A percentile compares a stretch with the other conserved stretches of the same genome.
Evolutionary conservation across 495 filamentous ascomycete genomes (phyloP).

Genomic region (Penicillium robsamsonii): DNA sequence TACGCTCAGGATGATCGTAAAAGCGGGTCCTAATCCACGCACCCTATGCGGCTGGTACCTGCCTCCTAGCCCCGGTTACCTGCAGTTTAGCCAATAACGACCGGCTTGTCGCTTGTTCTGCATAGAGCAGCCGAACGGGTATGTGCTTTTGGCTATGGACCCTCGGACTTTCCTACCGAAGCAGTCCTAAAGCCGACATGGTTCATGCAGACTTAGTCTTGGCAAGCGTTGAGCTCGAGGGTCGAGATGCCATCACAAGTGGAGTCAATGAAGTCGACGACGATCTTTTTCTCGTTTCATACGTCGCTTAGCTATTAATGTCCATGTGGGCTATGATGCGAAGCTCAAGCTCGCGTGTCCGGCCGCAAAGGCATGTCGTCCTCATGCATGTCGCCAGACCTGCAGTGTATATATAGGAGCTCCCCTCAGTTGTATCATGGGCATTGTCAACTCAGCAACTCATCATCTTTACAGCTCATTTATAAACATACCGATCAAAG

Average conservation of each 20-base stretch:
- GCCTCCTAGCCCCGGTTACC: conserved; percentile 18
- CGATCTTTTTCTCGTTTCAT: conserved; percentile 27
- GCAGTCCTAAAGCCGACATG: conserved; percentile 20
- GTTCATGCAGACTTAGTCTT: conserved; percentile 20
- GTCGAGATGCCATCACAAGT: conserved; percentile 27
- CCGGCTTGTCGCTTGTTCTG: conserved; percentile 26
- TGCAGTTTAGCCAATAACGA: conserved; percentile 22
- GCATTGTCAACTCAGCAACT: conserved; percentile 10
- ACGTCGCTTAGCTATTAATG: conserved; percentile 14
- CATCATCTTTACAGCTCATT: background rate
- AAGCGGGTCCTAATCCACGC: conserved; percentile 8
- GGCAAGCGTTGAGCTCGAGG: conserved; percentile 11
- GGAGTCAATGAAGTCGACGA: conserved; percentile 19
- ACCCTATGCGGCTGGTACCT: conserved; percentile 24
- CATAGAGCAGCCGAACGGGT: conserved; percentile 16
- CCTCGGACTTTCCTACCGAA: conserved; percentile 6
- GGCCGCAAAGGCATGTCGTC: conserved; percentile 19
- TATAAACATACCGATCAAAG: background rate
- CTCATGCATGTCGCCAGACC: conserved; percentile 16
- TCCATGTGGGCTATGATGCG: conserved; percentile 30
- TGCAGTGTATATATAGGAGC: conserved; percentile 25
- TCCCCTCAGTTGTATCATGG: conserved; percentile 8
- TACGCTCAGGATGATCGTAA: conserved; percentile 11
- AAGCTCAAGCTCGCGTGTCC: conserved; percentile 28
- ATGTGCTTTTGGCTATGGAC: conserved; percentile 17